Conservation (phyloP, 2,329 filamentous ascomycete genomes). For the Sporothrix brunneoviolacea region DNA sequence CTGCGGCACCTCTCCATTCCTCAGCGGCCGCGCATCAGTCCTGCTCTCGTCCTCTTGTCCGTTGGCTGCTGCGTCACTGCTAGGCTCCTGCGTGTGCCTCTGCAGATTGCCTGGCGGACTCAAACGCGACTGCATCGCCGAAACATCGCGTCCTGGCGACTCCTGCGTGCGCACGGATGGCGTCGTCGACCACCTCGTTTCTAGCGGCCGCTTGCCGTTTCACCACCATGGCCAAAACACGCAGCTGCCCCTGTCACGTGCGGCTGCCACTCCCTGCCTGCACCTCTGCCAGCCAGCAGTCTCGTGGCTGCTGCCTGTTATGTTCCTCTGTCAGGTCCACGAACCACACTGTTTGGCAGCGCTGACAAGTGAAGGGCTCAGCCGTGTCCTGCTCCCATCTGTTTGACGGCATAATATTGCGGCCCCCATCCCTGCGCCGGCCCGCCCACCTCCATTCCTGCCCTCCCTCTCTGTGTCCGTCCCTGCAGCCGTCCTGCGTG, state of each 20-base stretch:
- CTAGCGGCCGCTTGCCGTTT: not conserved
- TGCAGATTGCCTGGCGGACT: too few relatives aligned
- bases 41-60: too few relatives aligned
- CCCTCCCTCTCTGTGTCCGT: not conserved
- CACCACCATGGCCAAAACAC: constrained; percentile 8
- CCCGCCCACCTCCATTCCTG: not conserved
- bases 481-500: too few relatives aligned
- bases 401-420: not conserved
- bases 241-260: constrained; percentile 4
- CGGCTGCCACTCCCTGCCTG: too few relatives aligned
- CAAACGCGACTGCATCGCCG: not conserved
- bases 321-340: too few relatives aligned
- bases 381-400: not conserved
- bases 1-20: too few relatives aligned
- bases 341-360: too few relatives aligned
- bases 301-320: too few relatives aligned
- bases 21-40: too few relatives aligned
- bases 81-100: too few relatives aligned
- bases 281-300: not conserved
- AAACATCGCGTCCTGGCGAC: not conserved
- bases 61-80: too few relatives aligned
- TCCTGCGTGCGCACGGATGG: constrained; percentile 3
- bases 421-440: not conserved
- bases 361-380: too few relatives aligned
- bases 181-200: not conserved